Evolutionary conservation across 2,329 filamentous ascomycete species (phyloP).

Genomic region (Cercospora sojina): DNA sequence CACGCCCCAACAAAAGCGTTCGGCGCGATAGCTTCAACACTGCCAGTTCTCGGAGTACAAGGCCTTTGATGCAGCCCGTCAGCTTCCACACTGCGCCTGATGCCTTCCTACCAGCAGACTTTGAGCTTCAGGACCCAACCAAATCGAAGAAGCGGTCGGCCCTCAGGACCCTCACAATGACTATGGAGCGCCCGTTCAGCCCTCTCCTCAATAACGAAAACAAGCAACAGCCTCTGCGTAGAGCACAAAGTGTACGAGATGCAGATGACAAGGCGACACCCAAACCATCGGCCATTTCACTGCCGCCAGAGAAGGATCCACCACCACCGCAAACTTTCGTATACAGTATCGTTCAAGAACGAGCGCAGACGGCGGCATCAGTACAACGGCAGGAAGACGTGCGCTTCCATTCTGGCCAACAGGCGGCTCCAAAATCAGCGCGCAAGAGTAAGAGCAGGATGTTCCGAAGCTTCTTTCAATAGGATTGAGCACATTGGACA

Average conservation of each 20-base stretch:
- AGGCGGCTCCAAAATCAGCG: slow-evolving; percentile 20
- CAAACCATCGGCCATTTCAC: slow-evolving; percentile 8
- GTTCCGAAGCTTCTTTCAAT: slow-evolving; percentile 29
- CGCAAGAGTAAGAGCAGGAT: slow-evolving; percentile 32
- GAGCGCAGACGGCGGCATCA: slow-evolving; percentile 22
- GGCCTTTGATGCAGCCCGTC: slow-evolving; percentile 34
- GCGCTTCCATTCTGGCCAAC: slow-evolving; percentile 1
- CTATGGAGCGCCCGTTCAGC: slow-evolving; percentile 39
- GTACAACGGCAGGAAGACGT: slow-evolving; percentile 18
- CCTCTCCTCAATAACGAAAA: slow-evolving; percentile 31
- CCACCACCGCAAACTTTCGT: slow-evolving; percentile 15
- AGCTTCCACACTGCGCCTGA: slow-evolving; percentile 51
- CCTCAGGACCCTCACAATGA: slow-evolving; percentile 36
- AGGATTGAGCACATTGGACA: slow-evolving; percentile 5
- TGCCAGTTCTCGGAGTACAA: slow-evolving; percentile 7
- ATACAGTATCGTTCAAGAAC: slow-evolving; percentile 30
- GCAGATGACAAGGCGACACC: slow-evolving; percentile 8
- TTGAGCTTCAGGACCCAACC: slow-evolving; percentile 41
- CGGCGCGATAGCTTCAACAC: slow-evolving; percentile 19
- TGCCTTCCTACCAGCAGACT: slow-evolving; percentile 50
- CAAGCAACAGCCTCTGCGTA: slow-evolving; percentile 28
- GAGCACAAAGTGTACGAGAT: slow-evolving; percentile 36
- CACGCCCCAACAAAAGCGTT: slow-evolving; percentile 10
- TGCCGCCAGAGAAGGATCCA: neutral
- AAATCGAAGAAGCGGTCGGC: slow-evolving; percentile 33